Conservation (phyloP, 2,329 filamentous ascomycete species). For the Fusarium penzigii region DNA sequence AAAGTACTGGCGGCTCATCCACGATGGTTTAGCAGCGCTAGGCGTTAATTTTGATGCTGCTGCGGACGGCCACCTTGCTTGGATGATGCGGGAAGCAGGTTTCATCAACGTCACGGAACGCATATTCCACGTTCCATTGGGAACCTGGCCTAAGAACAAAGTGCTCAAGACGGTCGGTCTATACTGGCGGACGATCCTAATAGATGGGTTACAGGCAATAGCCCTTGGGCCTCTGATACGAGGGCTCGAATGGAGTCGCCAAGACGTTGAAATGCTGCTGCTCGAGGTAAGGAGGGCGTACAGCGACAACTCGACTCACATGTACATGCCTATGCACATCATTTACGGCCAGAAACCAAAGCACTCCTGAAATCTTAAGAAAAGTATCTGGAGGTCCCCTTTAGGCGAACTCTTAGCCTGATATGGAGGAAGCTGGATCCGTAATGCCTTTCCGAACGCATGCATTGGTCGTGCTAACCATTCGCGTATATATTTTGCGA, state of each 20-base stretch:
- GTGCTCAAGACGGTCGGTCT: conserved; percentile 52
- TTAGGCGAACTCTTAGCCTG: neutral
- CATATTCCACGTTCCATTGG: conserved; percentile 54
- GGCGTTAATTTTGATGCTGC: conserved; percentile 50
- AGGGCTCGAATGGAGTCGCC: conserved; percentile 48
- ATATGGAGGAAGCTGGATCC: too few species aligned
- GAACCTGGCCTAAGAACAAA: conserved; percentile 54
- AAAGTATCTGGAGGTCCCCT: neutral
- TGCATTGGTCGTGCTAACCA: too few species aligned
- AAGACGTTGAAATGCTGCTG: conserved; percentile 51
- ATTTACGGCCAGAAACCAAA: conserved; percentile 55
- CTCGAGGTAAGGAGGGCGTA: conserved; percentile 51
- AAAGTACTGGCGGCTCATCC: conserved; percentile 49
- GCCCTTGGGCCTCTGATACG: conserved; percentile 53
- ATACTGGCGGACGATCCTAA: conserved; percentile 52
- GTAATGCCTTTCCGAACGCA: too few species aligned
- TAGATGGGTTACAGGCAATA: conserved; percentile 53
- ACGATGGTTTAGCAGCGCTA: conserved; percentile 43
- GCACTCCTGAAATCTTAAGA: conserved; percentile 1
- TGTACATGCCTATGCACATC: conserved; percentile 58
- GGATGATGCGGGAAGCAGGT: conserved; percentile 50
- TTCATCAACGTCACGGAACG: conserved; percentile 53
- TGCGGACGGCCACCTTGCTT: conserved; percentile 42
- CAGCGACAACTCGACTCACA: conserved; percentile 43
- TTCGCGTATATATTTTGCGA: too few species aligned